phyloP scores from a whole-genome alignment of 768 basidiomycete species.

The Tricholoma flavovirens region DNA sequence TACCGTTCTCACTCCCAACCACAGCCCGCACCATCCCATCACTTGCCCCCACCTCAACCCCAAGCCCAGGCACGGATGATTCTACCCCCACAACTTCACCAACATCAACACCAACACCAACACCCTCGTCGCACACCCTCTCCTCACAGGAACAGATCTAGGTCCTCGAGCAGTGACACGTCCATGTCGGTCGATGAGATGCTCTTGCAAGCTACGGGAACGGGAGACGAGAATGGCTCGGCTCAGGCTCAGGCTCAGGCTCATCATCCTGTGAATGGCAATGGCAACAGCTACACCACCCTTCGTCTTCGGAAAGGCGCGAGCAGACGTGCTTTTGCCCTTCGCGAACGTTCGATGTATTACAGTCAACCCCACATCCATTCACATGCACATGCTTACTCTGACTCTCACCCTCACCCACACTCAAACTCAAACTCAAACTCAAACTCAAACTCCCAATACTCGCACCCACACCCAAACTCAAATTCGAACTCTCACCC shows the following conservation, averaged over 20 bases:
- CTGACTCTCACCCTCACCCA: neutral
- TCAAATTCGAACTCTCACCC: neutral
- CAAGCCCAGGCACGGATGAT: conserved; percentile 14
- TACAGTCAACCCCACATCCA: no score
- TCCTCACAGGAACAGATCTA: conserved; percentile 13
- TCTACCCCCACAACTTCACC: conserved; percentile 10
- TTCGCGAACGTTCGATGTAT: no score
- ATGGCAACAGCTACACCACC: neutral
- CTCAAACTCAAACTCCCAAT: neutral
- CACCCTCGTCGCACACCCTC: neutral
- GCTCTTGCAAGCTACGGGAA: conserved; percentile 33
- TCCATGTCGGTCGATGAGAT: conserved; percentile 41
- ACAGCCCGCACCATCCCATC: neutral
- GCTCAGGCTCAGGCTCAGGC: no score
- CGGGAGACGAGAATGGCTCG: conserved; percentile 7
- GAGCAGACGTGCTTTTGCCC: neutral
- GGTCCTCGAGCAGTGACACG: conserved; percentile 30
- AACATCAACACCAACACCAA: conserved; percentile 10
- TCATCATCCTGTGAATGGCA: neutral
- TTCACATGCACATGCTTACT: no score
- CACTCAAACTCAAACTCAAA: neutral
- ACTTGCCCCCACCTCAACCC: neutral
- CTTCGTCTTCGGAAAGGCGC: neutral
- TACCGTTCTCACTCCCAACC: neutral
- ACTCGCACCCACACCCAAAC: neutral